These are phyloP conservation scores for Colletotrichum sojae DNA, from an alignment of 2,329 filamentous ascomycete species.

Conservation along the genomic window DNA sequence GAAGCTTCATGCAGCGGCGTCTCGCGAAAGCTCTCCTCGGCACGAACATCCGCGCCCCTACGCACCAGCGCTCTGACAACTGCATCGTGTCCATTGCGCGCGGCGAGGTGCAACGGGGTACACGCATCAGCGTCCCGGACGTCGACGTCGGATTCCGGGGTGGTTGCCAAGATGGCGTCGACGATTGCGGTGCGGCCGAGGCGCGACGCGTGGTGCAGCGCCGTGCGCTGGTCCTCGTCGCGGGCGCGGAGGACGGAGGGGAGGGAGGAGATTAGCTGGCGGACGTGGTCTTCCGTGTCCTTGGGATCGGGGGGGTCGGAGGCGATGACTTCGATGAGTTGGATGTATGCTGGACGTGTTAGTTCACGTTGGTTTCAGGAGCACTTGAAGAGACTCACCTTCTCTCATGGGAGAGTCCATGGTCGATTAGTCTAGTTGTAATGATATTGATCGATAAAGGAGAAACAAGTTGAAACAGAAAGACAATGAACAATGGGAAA, in stretches of 20 bases:
- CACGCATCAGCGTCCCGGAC: slow-evolving; percentile 32
- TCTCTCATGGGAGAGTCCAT: slow-evolving; percentile 42
- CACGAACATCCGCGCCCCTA: slow-evolving; percentile 35
- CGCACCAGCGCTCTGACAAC: slow-evolving; percentile 37
- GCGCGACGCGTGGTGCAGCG: slow-evolving; percentile 40
- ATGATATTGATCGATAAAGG: not conserved
- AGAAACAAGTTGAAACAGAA: not conserved
- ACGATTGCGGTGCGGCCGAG: slow-evolving; percentile 34
- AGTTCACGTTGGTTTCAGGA: not conserved
- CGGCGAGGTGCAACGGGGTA: slow-evolving; percentile 42
- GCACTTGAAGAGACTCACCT: slow-evolving; percentile 6
- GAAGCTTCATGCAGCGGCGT: slow-evolving; percentile 40
- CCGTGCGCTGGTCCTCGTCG: slow-evolving; percentile 37
- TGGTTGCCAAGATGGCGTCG: slow-evolving; percentile 32
- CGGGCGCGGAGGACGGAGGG: slow-evolving; percentile 39
- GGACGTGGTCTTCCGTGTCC: slow-evolving; percentile 32
- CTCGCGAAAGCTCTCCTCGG: slow-evolving; percentile 40
- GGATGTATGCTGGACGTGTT: slow-evolving; percentile 33
- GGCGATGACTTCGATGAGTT: slow-evolving; percentile 40
- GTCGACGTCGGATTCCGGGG: slow-evolving; percentile 31
- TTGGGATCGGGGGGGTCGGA: slow-evolving; percentile 14
- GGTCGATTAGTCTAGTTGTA: not conserved
- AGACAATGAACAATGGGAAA: not conserved
- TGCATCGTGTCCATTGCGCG: slow-evolving; percentile 38
- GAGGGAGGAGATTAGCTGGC: slow-evolving; percentile 39